Evolutionary conservation across 768 basidiomycete species (phyloP), one percentile per base, ranked within the genome.

Genomic region (Dentipellis sp.): DNA sequence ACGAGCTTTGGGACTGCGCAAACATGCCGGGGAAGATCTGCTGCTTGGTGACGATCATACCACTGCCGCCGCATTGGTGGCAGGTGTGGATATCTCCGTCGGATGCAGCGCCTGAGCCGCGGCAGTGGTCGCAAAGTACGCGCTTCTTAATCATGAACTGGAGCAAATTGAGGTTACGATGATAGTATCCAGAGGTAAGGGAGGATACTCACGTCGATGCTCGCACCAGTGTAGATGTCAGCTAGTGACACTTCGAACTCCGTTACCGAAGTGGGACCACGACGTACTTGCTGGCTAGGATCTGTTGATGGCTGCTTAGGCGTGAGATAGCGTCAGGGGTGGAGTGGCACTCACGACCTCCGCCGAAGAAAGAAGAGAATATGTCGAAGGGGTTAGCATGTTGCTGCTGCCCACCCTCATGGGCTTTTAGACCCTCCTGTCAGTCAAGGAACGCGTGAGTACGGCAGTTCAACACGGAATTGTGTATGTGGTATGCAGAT

Each of bases 21-120:
- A 86, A 90, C 94, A 97, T 97, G 22, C 94, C 94, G 2, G 94
- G 94, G 78, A 95, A 94, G 58, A 99, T 90, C 70, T 94, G 97
- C 66, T 97, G 93, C 55, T 91, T 85, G 50, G 85, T 80, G 21
- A 97, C 69, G 65, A 89, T 87, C 53, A 95, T 78, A 38, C 97
- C 97, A 50, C 82, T 75, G 17, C 97, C 97, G 53, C 81, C 78
- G 66, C 97, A 99, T 10, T 80, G 79, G 3, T 80, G 68, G 67
- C 97, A 99, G n/a, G 81, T 78, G 64, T 92, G 89, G 50, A 97
- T 89, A 66, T 97, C 91, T 7, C 79, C 70, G 57, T 92, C 90
- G 0, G 91, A 89, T 1, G 92, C 88, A 0, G 97, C 97, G 21
- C 97, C 97, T 0, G 91, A 84, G 21, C 97, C 97, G 65, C 94